Evolutionary conservation across 768 basidiomycete species (phyloP).

Genomic region (Wakefieldia striispora): DNA sequence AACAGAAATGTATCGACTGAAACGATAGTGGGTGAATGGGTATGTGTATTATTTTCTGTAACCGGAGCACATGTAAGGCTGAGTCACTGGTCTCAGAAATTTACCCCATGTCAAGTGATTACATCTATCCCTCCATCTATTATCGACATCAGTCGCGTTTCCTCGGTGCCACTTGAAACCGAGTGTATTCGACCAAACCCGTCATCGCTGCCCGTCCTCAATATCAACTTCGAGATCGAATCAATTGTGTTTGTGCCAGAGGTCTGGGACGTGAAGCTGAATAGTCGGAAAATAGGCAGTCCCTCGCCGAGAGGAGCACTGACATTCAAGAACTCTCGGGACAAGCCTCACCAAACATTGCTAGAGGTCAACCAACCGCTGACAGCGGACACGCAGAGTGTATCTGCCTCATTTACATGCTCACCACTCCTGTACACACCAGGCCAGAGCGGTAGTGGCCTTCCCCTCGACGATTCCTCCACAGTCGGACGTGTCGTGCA

Average conservation of each 20-base stretch:
- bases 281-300: too few species aligned
- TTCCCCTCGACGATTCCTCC: neutral
- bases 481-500: constrained; percentile 2
- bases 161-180: neutral
- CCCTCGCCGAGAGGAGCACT: neutral
- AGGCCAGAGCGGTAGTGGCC: neutral
- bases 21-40: neutral
- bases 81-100: too few species aligned
- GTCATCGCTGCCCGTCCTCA: neutral
- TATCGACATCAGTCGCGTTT: neutral
- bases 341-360: neutral
- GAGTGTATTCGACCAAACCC: neutral
- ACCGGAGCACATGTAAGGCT: too few species aligned
- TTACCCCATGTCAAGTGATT: too few species aligned
- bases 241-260: neutral
- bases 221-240: neutral
- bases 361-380: neutral
- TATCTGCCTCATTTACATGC: neutral
- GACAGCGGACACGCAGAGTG: neutral
- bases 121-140: too few species aligned
- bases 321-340: neutral
- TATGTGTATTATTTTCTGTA: neutral
- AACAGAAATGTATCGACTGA: neutral
- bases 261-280: neutral
- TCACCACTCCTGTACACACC: neutral